Base-by-base conservation (phyloP, 148 eudicot genomes). In the Amaranthus hypochondriacus region DNA sequence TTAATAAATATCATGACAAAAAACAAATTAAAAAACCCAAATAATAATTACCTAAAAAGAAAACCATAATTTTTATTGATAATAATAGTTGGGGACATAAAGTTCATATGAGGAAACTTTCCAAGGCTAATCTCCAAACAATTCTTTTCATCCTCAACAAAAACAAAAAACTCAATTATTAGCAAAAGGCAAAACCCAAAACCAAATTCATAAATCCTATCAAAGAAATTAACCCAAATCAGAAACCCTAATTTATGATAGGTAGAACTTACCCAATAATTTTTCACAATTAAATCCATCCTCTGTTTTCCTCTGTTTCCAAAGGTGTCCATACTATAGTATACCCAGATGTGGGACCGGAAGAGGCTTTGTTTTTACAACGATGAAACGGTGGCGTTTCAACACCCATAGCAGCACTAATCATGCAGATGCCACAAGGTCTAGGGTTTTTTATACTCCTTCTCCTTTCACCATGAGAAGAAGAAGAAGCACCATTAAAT, bases 311-410 rank as follows among this genome's bases (percentile, higher is more conserved):
- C 59, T 52, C 46, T 64, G 39, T 47, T 18, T 8, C 5, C 6
- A 4, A 4, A 3, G 6, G 4, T 42, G 0, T 8, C 0, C 50
- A 12, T n/a, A n/a, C n/a, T n/a, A n/a, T 57, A 56, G 65, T 75
- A 71, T 67, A 75, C 51, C 56, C 57, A 68, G 14, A 50, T n/a
- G 4, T 82, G 48, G 91, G 91, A 0, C 87, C 89, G 42, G 86
- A 87, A 4, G 56, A 51, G 3, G 68, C 79, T 68, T 88, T 89
- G 64, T 69, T 72, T 42, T 76, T 74, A 60, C 91, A 88, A 42
- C 75, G 79, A 60, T 88, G 91, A 79, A 86, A 88, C 86, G 85
- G 73, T 70, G 76, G 73, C 73, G 77, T 18, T 5, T 72, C 68
- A 3, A 75, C 84, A 13, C 49, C 70, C 0, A 2, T 67, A 4